phyloP scores from a whole-genome alignment of 2,329 filamentous ascomycete genomes.

The Stachybotrys chartarum region DNA sequence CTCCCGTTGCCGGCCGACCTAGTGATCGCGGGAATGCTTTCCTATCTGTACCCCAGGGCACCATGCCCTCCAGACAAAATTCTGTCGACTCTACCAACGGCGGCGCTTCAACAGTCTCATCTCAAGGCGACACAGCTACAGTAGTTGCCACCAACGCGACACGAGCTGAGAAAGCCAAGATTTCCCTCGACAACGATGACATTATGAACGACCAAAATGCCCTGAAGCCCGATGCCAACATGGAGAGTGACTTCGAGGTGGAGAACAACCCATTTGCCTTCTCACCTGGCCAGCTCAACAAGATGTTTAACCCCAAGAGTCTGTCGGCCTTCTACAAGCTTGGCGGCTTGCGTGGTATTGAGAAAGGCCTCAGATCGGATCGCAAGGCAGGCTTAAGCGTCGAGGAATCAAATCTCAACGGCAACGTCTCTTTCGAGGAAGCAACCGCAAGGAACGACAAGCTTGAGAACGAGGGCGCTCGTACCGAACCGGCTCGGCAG shows the following conservation, averaged over 20 bases:
- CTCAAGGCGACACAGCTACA: slow-evolving; percentile 53
- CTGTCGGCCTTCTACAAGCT: slow-evolving; percentile 73
- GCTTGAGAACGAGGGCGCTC: slow-evolving; percentile 20
- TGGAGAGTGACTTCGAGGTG: slow-evolving; percentile 68
- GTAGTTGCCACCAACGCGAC: slow-evolving; percentile 40
- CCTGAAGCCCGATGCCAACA: slow-evolving; percentile 67
- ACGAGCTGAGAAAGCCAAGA: slow-evolving; percentile 31
- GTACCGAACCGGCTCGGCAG: slow-evolving; percentile 1
- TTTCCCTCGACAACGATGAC: slow-evolving; percentile 37
- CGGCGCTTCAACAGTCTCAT: slow-evolving; percentile 49
- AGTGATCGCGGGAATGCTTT: slow-evolving; percentile 46
- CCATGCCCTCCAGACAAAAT: slow-evolving; percentile 54
- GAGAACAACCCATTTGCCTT: slow-evolving; percentile 81
- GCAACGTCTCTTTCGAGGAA: slow-evolving; percentile 64
- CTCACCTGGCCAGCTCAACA: slow-evolving; percentile 73
- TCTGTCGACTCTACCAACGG: slow-evolving; percentile 63
- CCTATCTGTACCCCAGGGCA: slow-evolving; percentile 56
- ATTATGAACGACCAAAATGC: slow-evolving; percentile 62
- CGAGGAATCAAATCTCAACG: slow-evolving; percentile 64
- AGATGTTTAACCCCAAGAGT: slow-evolving; percentile 85
- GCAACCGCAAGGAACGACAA: slow-evolving; percentile 40
- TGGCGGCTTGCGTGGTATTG: slow-evolving; percentile 70
- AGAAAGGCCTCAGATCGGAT: slow-evolving; percentile 70
- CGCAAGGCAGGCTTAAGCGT: slow-evolving; percentile 65
- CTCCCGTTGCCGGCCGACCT: slow-evolving; percentile 38